Conservation (phyloP, 169 alveolate species). For the Plasmodium chabaudi region DNA sequence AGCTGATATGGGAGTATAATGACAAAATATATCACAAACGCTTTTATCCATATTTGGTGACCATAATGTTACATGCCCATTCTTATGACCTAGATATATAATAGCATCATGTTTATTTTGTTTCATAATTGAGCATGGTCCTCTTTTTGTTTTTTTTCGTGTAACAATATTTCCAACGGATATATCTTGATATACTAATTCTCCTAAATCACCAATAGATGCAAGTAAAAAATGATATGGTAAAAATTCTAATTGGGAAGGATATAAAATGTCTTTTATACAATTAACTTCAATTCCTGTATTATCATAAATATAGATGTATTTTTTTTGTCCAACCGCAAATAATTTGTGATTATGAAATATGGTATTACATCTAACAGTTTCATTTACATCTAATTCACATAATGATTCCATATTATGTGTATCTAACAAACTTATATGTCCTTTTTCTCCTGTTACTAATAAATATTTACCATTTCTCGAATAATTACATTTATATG, state of each 20-base stretch:
- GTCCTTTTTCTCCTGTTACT: conserved; percentile 95
- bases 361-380: conserved; percentile 79
- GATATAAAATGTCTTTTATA: conserved; percentile 89
- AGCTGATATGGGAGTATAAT: conserved; percentile 81
- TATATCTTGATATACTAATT: conserved; percentile 93
- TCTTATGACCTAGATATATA: conserved; percentile 92
- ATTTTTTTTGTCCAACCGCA: conserved; percentile 95
- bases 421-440: conserved; percentile 90
- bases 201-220: conserved; percentile 94
- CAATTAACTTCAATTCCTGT: conserved; percentile 95
- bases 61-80: conserved; percentile 95
- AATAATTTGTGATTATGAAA: conserved; percentile 93
- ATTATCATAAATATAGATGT: conserved; percentile 93
- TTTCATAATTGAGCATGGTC: conserved; percentile 91
- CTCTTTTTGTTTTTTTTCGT: conserved; percentile 91
- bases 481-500: conserved; percentile 92
- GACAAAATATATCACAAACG: conserved; percentile 78
- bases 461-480: conserved; percentile 93
- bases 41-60: conserved; percentile 93
- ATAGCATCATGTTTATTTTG: conserved; percentile 93
- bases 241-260: conserved; percentile 92
- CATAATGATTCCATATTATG: conserved; percentile 80
- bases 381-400: conserved; percentile 80
- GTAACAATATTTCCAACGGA: conserved; percentile 94
- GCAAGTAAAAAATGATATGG: conserved; percentile 94